These are phyloP conservation scores for Fraxinus velutina DNA, from an alignment of 305 asterid genomes.

Conservation along the genomic window DNA sequence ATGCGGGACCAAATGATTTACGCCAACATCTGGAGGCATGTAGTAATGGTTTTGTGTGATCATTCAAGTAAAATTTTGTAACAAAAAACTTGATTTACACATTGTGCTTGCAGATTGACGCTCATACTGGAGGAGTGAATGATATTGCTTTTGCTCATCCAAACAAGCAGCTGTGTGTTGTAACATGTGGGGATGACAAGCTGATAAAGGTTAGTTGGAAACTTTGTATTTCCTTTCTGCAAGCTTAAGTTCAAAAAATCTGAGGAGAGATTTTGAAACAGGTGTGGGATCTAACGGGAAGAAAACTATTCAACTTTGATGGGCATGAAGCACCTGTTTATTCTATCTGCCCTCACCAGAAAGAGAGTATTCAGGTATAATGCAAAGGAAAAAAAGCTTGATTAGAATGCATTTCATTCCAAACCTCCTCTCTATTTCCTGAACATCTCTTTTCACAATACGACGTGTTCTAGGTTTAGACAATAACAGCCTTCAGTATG, in stretches of 20 bases:
- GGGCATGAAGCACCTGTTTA: constrained; percentile 87
- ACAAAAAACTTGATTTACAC: constrained; percentile 3
- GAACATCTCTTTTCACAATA: neutral
- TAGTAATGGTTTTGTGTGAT: constrained; percentile 5
- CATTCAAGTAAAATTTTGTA: constrained; percentile 15
- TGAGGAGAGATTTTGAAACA: constrained; percentile 39
- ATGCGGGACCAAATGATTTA: constrained; percentile 58
- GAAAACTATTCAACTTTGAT: constrained; percentile 62
- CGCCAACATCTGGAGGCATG: constrained; percentile 73
- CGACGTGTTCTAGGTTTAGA: neutral
- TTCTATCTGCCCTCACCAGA: constrained; percentile 78
- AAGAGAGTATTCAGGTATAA: constrained; percentile 77
- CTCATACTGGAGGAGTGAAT: constrained; percentile 69
- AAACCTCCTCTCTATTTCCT: neutral
- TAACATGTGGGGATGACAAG: constrained; percentile 87
- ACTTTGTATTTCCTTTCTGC: constrained; percentile 6
- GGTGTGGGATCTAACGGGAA: constrained; percentile 81
- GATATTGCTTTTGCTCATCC: constrained; percentile 84
- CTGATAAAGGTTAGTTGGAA: constrained; percentile 53
- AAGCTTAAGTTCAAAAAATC: constrained; percentile 17
- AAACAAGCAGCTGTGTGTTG: constrained; percentile 65
- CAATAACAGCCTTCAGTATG: neutral
- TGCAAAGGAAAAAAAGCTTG: neutral
- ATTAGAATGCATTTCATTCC: neutral
- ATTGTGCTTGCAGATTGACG: constrained; percentile 61